Evolutionary conservation across 179 eudicot genomes (phyloP).

Genomic region (Actinidia arguta): DNA sequence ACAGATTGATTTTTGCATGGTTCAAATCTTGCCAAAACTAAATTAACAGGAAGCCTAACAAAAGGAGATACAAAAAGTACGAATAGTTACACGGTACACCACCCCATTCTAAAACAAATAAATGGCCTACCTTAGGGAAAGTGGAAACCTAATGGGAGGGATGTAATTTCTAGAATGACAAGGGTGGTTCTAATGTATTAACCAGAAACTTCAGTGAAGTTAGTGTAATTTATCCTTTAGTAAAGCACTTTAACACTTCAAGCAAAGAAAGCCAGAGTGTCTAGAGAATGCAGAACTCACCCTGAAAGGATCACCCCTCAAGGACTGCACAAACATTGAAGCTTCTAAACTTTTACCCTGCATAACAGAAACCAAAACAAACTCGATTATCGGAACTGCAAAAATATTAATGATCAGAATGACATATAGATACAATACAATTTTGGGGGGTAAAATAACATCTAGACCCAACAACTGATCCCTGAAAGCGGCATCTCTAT

Average conservation of each 20-base stretch:
- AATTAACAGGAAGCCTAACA: too few relatives aligned
- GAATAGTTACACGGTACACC: too few relatives aligned
- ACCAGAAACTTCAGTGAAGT: too few relatives aligned
- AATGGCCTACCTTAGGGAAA: too few relatives aligned
- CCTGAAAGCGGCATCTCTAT: neutral
- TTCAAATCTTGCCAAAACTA: too few relatives aligned
- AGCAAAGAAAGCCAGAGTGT: conserved; percentile 1
- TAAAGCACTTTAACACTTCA: neutral
- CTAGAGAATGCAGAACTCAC: conserved; percentile 40
- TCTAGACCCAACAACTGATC: neutral
- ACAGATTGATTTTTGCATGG: too few relatives aligned
- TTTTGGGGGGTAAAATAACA: neutral
- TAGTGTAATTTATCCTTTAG: too few relatives aligned
- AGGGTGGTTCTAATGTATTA: too few relatives aligned
- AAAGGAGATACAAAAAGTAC: too few relatives aligned
- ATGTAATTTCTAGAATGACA: too few relatives aligned
- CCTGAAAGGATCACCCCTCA: conserved; percentile 93
- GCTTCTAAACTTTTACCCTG: conserved; percentile 83
- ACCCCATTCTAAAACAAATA: too few relatives aligned
- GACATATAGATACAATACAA: neutral
- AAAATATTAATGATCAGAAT: neutral
- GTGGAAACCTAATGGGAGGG: too few relatives aligned
- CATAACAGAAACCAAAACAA: conserved; percentile 16
- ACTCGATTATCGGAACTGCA: neutral
- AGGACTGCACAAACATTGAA: conserved; percentile 90